phyloP scores from a whole-genome alignment of 805 yeast species.

The Suhomyces kilbournensis region DNA sequence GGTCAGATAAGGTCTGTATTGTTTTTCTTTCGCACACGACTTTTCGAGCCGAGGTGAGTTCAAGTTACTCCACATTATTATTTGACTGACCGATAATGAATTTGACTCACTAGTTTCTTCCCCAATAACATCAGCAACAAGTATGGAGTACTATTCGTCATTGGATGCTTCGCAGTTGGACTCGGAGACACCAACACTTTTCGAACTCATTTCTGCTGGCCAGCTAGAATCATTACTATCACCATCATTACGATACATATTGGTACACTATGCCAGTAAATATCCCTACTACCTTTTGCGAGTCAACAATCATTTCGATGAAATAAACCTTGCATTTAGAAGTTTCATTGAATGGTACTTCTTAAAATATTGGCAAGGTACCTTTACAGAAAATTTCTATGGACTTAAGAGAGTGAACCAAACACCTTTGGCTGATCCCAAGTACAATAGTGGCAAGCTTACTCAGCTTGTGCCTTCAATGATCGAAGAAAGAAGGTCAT shows the following conservation, averaged over 20 bases:
- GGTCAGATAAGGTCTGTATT: neutral
- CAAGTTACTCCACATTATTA: neutral
- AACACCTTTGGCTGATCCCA: slow-evolving; percentile 29
- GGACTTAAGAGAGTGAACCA: slow-evolving; percentile 68
- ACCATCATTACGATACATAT: slow-evolving; percentile 75
- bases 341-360: slow-evolving; percentile 70
- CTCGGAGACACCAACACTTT: slow-evolving; percentile 76
- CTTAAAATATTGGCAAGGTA: slow-evolving; percentile 70
- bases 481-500: slow-evolving; percentile 50
- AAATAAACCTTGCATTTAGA: slow-evolving; percentile 58
- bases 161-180: slow-evolving; percentile 75
- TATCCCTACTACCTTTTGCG: slow-evolving; percentile 68
- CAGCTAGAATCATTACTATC: slow-evolving; percentile 76
- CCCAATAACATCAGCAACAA: neutral
- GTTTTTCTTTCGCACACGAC: neutral
- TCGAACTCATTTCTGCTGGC: slow-evolving; percentile 79
- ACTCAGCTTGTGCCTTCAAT: slow-evolving; percentile 37
- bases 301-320: slow-evolving; percentile 72
- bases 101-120: neutral
- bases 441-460: slow-evolving; percentile 30
- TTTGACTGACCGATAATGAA: neutral
- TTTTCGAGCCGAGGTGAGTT: neutral
- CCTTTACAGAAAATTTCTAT: slow-evolving; percentile 89
- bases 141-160: slow-evolving; percentile 80
- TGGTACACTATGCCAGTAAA: slow-evolving; percentile 76